Evolutionary conservation across 2,329 filamentous ascomycete genomes (phyloP).

Genomic region (Ophiostoma perfectum): DNA sequence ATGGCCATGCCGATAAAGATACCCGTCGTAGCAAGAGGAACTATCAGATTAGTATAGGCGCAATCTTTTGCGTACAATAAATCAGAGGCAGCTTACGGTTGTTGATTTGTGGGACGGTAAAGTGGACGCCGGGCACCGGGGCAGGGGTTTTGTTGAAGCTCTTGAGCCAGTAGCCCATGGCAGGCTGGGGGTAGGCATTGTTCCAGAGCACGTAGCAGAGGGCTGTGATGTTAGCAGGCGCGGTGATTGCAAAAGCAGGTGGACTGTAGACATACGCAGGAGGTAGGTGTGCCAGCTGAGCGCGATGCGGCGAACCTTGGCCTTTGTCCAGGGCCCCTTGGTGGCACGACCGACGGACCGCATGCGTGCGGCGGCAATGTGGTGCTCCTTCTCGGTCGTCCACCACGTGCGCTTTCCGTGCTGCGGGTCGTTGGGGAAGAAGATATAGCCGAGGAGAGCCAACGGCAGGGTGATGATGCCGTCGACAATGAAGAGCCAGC

Average conservation of each 20-base stretch:
- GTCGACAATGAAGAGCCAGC: conserved; percentile 48
- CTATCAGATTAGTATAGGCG: conserved; percentile 17
- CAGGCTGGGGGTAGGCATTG: conserved; percentile 33
- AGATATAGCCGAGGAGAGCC: conserved; percentile 46
- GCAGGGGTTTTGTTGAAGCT: conserved; percentile 34
- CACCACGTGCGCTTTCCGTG: conserved; percentile 36
- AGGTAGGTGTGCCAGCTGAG: conserved; percentile 38
- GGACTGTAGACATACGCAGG: neutral
- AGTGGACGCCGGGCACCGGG: conserved; percentile 34
- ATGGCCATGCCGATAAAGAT: conserved; percentile 36
- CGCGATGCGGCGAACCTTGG: conserved; percentile 34
- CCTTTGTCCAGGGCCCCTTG: conserved; percentile 31
- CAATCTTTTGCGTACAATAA: too few species aligned
- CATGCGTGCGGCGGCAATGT: conserved; percentile 34
- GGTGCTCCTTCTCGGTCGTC: conserved; percentile 33
- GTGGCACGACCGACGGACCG: conserved; percentile 33
- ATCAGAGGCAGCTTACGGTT: neutral
- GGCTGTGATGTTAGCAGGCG: conserved; percentile 30
- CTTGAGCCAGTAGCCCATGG: conserved; percentile 41
- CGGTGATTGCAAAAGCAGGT: too few species aligned
- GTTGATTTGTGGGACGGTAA: conserved; percentile 33
- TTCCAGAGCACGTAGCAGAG: conserved; percentile 37
- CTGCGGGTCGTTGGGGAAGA: conserved; percentile 47
- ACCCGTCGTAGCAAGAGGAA: conserved; percentile 33
- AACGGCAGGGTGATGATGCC: conserved; percentile 38